Percentiles rank a stretch among this genome's conserved stretches.
phyloP scores from a whole-genome alignment of 768 basidiomycete genomes.

The Lactarius sanguifluus region DNA sequence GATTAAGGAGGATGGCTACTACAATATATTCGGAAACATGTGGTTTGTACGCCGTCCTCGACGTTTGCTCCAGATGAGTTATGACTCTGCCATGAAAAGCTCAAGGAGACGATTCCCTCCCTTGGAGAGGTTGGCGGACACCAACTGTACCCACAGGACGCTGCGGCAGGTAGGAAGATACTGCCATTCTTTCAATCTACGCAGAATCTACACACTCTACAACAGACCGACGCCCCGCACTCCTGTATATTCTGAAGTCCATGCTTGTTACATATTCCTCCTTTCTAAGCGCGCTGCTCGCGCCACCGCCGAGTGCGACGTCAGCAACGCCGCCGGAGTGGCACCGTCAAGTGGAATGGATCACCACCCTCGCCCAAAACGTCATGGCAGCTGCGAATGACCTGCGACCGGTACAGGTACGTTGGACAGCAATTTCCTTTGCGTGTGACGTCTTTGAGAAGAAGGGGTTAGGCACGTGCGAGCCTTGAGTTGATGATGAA shows the following conservation, averaged over 20 bases:
- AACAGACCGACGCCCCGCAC: conserved; percentile 73
- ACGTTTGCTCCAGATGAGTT: not conserved
- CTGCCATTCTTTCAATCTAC: not conserved
- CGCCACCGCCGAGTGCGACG: conserved; percentile 56
- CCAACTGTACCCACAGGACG: conserved; percentile 77
- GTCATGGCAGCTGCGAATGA: conserved; percentile 91
- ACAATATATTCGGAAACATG: conserved; percentile 81
- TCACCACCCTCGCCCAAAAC: conserved; percentile 77
- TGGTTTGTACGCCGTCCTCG: conserved; percentile 69
- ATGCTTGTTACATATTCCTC: conserved; percentile 78
- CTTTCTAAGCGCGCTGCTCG: conserved; percentile 66
- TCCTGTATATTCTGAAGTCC: conserved; percentile 69
- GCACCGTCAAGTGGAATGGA: conserved; percentile 77
- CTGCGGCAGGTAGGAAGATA: conserved; percentile 54
- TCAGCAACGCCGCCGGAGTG: conserved; percentile 59
- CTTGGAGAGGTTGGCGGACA: conserved; percentile 78
- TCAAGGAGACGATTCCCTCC: conserved; percentile 80
- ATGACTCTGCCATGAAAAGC: conserved; percentile 42
- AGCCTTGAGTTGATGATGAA: conserved; percentile 83
- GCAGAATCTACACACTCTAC: not conserved
- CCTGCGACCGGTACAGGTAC: conserved; percentile 81
- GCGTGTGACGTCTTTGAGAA: not conserved
- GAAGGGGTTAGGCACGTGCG: conserved; percentile 59
- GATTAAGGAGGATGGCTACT: conserved; percentile 83
- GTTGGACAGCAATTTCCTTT: conserved; percentile 25